Evolutionary conservation across 176 grass and related monocot genomes (phyloP).

Genomic region (Carex littledalei): DNA sequence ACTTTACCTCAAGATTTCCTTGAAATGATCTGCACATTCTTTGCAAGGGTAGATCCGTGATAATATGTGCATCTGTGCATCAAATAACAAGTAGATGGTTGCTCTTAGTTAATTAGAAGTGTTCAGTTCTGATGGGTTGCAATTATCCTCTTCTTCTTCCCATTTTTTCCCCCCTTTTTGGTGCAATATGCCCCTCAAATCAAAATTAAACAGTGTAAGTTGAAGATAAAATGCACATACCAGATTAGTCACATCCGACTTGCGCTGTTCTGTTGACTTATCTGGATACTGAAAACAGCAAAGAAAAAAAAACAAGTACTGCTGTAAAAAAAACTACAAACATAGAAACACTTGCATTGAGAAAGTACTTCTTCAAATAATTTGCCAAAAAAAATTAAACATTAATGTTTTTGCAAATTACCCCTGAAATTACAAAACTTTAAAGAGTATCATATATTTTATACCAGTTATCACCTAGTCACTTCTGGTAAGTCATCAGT

Average conservation of each 20-base stretch:
- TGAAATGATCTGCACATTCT: conserved; percentile 24
- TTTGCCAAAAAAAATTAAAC: neutral
- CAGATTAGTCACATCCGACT: neutral
- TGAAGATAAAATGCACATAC: neutral
- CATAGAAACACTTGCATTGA: neutral
- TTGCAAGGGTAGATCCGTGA: conserved; percentile 22
- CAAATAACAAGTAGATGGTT: neutral
- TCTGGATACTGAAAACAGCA: conserved; percentile 4
- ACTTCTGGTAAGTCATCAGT: neutral
- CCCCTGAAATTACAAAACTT: neutral
- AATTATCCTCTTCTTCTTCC: neutral
- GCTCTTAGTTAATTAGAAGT: neutral
- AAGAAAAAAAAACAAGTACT: neutral
- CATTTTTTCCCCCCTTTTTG: neutral
- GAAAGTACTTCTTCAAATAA: neutral
- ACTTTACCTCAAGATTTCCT: conserved; percentile 13
- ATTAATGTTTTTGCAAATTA: neutral
- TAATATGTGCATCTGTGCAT: conserved; percentile 6
- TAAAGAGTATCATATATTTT: neutral
- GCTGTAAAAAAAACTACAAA: neutral
- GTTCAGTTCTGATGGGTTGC: neutral
- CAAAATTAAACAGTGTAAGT: neutral
- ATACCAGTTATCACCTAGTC: neutral
- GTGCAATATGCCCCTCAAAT: neutral
- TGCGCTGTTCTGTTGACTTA: neutral